Conservation (phyloP, 2,329 filamentous ascomycete species). For the Phialemoniopsis sp. region DNA sequence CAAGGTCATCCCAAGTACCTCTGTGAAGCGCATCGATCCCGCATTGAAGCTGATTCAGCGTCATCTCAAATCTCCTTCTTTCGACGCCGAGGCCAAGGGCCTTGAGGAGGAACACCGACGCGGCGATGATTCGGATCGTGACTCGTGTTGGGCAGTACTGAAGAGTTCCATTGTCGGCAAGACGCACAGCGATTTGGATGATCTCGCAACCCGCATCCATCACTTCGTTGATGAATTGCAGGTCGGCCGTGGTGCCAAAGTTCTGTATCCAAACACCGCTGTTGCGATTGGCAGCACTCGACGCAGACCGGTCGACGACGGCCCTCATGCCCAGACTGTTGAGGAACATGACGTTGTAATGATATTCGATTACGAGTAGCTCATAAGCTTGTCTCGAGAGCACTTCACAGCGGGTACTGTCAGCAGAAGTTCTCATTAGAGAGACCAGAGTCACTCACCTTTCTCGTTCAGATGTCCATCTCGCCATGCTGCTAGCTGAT, state of each 20-base stretch:
- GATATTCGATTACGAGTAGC: constrained; percentile 48
- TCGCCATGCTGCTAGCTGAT: background rate
- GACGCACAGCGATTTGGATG: constrained; percentile 40
- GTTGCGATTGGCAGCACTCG: constrained; percentile 22
- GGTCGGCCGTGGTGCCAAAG: constrained; percentile 41
- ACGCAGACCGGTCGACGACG: constrained; percentile 44
- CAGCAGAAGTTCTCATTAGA: too few relatives aligned
- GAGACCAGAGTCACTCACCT: too few relatives aligned
- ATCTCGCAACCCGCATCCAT: constrained; percentile 49
- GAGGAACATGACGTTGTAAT: constrained; percentile 34
- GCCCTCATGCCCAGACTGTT: constrained; percentile 51
- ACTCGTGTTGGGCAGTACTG: constrained; percentile 48
- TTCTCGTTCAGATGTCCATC: background rate
- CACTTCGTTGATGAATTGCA: constrained; percentile 51
- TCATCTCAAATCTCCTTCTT: too few relatives aligned
- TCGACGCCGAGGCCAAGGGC: constrained; percentile 7
- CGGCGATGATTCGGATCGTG: constrained; percentile 48
- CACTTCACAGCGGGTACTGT: too few relatives aligned
- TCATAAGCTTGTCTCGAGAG: background rate
- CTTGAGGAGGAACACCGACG: constrained; percentile 50
- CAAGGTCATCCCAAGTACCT: constrained; percentile 4
- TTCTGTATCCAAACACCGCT: constrained; percentile 19
- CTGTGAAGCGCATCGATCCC: too few relatives aligned
- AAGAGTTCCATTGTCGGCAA: constrained; percentile 39
- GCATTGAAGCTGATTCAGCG: too few relatives aligned